Percentiles rank a stretch among this genome's conserved stretches.
These are phyloP conservation scores for Ganoderma lingzhi DNA, from an alignment of 1,284 basidiomycete species.

Conservation along the genomic window DNA sequence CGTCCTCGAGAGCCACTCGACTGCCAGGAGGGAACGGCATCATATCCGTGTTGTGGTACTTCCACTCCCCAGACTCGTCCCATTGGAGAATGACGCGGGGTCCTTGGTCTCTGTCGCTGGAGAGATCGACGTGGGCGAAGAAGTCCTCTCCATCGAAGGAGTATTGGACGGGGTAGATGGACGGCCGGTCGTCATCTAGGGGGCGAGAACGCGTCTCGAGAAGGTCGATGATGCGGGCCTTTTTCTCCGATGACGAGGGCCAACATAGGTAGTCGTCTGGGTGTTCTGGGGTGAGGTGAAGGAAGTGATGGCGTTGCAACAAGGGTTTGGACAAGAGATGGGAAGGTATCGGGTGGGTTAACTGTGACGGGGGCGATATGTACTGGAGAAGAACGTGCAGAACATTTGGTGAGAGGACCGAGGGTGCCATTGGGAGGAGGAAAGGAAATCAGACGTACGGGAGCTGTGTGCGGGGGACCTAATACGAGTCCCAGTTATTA, in stretches of 20 bases:
- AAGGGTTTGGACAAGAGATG: constrained; percentile 68
- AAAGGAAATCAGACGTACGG: constrained; percentile 21
- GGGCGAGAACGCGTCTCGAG: constrained; percentile 53
- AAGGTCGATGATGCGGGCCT: constrained; percentile 46
- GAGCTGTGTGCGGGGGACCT: constrained; percentile 14
- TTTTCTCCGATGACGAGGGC: constrained; percentile 55
- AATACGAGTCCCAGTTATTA: not conserved
- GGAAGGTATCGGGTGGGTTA: constrained; percentile 58
- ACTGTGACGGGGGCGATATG: constrained; percentile 60
- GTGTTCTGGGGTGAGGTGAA: constrained; percentile 58
- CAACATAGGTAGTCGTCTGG: constrained; percentile 69
- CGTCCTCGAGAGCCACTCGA: constrained; percentile 50
- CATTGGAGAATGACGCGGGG: constrained; percentile 74
- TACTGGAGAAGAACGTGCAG: constrained; percentile 62
- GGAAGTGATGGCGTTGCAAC: constrained; percentile 71
- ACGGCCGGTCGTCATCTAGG: constrained; percentile 46
- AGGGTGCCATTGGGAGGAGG: constrained; percentile 41
- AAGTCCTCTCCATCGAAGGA: constrained; percentile 64
- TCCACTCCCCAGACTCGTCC: constrained; percentile 65
- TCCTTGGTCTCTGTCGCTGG: constrained; percentile 43
- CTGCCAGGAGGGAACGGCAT: constrained; percentile 77
- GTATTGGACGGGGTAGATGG: constrained; percentile 56
- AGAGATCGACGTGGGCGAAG: constrained; percentile 69
- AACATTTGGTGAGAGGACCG: constrained; percentile 47
- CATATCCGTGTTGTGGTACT: constrained; percentile 69